Evolutionary conservation across 1,284 basidiomycete species (phyloP), one percentile per base, ranked within the genome.

Genomic region (Puccinia hordei): DNA sequence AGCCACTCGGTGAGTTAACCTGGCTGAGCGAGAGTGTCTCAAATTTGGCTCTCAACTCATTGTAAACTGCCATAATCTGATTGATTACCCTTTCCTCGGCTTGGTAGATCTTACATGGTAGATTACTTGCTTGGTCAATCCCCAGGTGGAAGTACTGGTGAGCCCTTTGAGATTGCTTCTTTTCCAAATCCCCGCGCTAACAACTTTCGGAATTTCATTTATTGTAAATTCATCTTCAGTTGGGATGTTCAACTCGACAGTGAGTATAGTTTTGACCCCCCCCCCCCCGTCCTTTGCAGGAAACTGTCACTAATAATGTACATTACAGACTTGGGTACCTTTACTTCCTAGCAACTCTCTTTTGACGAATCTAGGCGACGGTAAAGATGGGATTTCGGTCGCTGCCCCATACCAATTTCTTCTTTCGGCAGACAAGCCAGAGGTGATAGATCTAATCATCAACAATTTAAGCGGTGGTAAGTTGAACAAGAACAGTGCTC

Each of bases 381-480:
- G 55, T 13, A 57, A 72, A 27, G 59, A 55, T 49, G 78, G 78
- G 6, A 17, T 55, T 73, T 80, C 78, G 51, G 68, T 80, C 5
- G 53, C 69, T 46, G 30, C 27, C 33, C 69, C 68, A 38, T 63
- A 63, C 24, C 78, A 80, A 33, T 80, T 80, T 65, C 9, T 80
- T 19, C 59, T 80, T 30, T 59, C 78, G 17, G 57, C 41, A n/a
- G 46, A 73, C 35, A 80, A 80, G 55, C 38, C 69, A 55, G 69
- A 80, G 49, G 78, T 80, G 33, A 51, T 80, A 10, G 78, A 73
- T 51, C 13, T 80, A 44, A 80, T 80, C 27, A 80, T 80, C 49
- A 66, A 80, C n/a, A 80, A 80, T 41, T 72, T 63, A 13, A 80
- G 69, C 63, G 78, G 46, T 41, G 78, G 78, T 80, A 46, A 63